Percentiles rank a stretch among this genome's conserved stretches.
These are phyloP conservation scores for Arxiozyma telluris DNA, from an alignment of 1,139 yeast genomes.

Conservation along the genomic window DNA sequence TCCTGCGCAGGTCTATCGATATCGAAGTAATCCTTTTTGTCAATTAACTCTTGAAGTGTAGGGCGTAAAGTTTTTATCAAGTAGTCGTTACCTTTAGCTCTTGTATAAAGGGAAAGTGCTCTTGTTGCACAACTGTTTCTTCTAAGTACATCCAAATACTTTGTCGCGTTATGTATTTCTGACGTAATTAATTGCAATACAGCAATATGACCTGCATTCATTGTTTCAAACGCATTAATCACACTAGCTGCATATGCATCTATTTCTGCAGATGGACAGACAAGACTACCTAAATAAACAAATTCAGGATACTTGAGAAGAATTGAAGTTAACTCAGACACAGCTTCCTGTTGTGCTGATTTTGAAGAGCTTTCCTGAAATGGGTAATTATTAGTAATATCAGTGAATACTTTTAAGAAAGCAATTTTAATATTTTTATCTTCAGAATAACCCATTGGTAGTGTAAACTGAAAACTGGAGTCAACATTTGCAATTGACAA, in stretches of 20 bases:
- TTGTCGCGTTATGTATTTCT: constrained; percentile 52
- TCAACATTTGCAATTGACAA: constrained; percentile 68
- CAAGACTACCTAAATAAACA: constrained; percentile 33
- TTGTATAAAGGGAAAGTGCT: constrained; percentile 61
- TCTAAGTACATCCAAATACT: constrained; percentile 65
- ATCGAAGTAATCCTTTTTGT: constrained; percentile 47
- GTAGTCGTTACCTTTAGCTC: constrained; percentile 53
- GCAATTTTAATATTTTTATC: constrained; percentile 58
- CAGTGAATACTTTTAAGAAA: constrained; percentile 67
- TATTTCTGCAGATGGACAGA: constrained; percentile 57
- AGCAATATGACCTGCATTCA: constrained; percentile 45
- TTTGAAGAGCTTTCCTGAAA: constrained; percentile 19
- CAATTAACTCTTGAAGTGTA: constrained; percentile 43
- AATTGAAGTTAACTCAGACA: constrained; percentile 17
- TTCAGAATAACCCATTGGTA: constrained; percentile 71
- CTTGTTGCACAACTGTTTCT: constrained; percentile 79
- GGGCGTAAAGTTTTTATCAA: constrained; percentile 48
- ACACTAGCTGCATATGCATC: constrained; percentile 67
- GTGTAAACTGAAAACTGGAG: constrained; percentile 65
- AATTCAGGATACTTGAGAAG: constrained; percentile 27
- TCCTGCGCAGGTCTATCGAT: constrained; percentile 48
- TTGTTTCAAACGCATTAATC: constrained; percentile 47
- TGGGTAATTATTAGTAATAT: constrained; percentile 44
- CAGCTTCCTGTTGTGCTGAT: constrained; percentile 28
- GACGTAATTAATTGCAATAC: constrained; percentile 50